Evolutionary conservation across 768 basidiomycete genomes (phyloP), one percentile per base, ranked within the genome.

Genomic region (Lactifluus volemus): DNA sequence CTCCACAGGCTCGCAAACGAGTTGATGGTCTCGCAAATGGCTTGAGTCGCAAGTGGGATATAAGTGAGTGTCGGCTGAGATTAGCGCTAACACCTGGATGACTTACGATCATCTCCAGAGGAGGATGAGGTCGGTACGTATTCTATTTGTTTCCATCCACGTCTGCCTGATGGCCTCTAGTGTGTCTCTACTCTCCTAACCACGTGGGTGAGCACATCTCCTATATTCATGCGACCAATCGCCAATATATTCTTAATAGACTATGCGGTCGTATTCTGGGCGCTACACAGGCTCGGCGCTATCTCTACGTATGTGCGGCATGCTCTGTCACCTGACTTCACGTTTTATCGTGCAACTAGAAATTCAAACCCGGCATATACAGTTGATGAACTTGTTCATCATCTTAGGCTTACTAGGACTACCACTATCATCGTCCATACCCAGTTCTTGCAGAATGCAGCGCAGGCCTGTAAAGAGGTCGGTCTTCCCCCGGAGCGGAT

Each of bases 101-200:
- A 51, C 62, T 49, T 41, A 38, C 21, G 12, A 55, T 15, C 21
- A 53, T n/a, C 45, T 2, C 25, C 59, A 85, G 84, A 71, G 60
- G 74, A 76, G 21, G 70, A 77, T 53, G 81, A 84, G 61, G 77
- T 82, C 36, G 82, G 84, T 85, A 68, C 7, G 73, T 71, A 41
- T 32, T 4, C n/a, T 21, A 10, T 15, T 47, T 30, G 36, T 39
- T 8, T 39, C 21, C 38, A 49, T 34, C 30, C 29, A 32, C 29
- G 8, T n/a, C 53, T 3, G 32, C 42, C 34, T 44, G 34, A 61
- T 21, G 32, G 39, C 55, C 5, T 19, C 21, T 21, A 85, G 85
- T 85, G 47, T 83, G 84, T 67, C 66, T 88, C 41, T 82, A 82
- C 70, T 82, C 84, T 64, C 81, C 83, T 12, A 88, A 88, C 65